Percentiles rank a stretch among this genome's conserved stretches.
Conservation (phyloP, 2,329 filamentous ascomycete species). For the Ceratocystis harringtonii region DNA sequence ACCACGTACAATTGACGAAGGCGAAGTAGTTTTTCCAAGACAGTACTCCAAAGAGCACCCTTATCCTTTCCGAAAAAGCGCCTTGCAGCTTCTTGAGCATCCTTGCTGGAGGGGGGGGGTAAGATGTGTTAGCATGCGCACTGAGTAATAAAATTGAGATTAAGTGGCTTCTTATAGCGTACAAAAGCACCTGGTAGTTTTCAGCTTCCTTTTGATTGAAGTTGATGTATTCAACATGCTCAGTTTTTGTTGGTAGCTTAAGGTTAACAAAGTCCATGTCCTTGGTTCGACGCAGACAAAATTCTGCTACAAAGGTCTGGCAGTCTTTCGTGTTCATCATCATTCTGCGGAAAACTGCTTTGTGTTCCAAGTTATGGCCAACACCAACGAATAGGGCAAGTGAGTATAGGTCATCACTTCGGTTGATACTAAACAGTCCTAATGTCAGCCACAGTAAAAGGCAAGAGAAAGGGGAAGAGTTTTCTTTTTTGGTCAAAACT, state of each 20-base stretch:
- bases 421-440: conserved; percentile 45
- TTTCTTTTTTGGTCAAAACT: conserved; percentile 19
- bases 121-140: not conserved
- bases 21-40: conserved; percentile 68
- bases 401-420: conserved; percentile 65
- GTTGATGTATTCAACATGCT: conserved; percentile 60
- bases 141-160: not conserved
- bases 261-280: conserved; percentile 80
- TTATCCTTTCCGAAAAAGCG: conserved; percentile 36
- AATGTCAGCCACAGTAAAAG: conserved; percentile 21
- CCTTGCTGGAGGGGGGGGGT: conserved; percentile 31
- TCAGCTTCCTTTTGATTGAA: conserved; percentile 59
- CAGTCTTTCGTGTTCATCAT: conserved; percentile 51
- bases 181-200: conserved; percentile 62
- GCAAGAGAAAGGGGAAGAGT: not conserved
- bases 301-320: conserved; percentile 61
- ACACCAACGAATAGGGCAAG: conserved; percentile 63
- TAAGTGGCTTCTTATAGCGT: conserved; percentile 23
- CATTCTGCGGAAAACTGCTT: conserved; percentile 57
- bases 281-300: conserved; percentile 70
- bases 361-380: conserved; percentile 57
- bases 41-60: conserved; percentile 21
- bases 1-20: conserved; percentile 53
- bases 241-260: conserved; percentile 59
- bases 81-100: conserved; percentile 40